Conservation (phyloP, 108 stramenopile species). For the Cylindrotheca fusiformis region DNA sequence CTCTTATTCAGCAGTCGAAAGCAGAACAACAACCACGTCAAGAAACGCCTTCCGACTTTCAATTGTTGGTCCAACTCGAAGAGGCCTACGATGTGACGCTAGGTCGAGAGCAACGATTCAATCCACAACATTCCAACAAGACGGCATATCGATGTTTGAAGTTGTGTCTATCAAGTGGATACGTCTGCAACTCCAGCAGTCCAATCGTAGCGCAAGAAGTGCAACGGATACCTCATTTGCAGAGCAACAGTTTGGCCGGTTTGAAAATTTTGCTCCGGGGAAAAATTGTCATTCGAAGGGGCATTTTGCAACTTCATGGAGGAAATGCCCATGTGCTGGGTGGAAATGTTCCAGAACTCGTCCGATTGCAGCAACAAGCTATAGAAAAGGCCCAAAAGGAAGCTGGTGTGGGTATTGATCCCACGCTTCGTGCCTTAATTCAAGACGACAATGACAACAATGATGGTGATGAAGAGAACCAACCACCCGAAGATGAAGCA, state of each 20-base stretch:
- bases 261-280: conserved; percentile 59
- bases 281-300: conserved; percentile 45
- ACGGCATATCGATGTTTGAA: conserved; percentile 41
- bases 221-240: conserved; percentile 40
- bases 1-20: conserved; percentile 22
- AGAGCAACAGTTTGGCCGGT: conserved; percentile 39
- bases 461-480: conserved; percentile 20
- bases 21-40: conserved; percentile 17
- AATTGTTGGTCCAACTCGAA: conserved; percentile 69
- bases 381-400: conserved; percentile 44
- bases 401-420: conserved; percentile 72
- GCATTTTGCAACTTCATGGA: conserved; percentile 50
- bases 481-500: conserved; percentile 19
- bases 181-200: conserved; percentile 10
- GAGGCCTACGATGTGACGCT: conserved; percentile 53
- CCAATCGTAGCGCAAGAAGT: conserved; percentile 35
- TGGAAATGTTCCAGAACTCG: conserved; percentile 49
- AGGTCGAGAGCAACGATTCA: conserved; percentile 8
- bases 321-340: conserved; percentile 60
- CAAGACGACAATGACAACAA: conserved; percentile 14
- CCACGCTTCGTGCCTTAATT: conserved; percentile 69
- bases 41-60: conserved; percentile 35
- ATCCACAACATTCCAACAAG: conserved; percentile 3
- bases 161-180: conserved; percentile 48
- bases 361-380: conserved; percentile 40